A percentile compares a stretch with the other conserved stretches of the same genome.
Evolutionary conservation across 306 rosid genomes (phyloP).

Genomic region (Albizia julibrissin): DNA sequence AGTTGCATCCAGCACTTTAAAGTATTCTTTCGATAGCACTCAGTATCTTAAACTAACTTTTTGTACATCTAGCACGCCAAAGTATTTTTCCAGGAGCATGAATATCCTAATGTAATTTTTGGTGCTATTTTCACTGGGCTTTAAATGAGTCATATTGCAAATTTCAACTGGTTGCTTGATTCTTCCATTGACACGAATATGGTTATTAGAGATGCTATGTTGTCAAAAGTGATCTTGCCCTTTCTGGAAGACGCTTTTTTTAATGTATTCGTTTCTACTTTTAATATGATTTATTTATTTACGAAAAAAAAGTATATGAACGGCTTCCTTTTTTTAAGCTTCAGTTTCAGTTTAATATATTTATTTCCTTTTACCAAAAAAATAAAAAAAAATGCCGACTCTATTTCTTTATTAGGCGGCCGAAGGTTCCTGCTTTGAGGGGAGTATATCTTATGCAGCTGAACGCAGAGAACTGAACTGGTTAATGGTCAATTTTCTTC

Average conservation of each 20-base stretch:
- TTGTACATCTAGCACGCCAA: no score
- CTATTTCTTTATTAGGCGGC: slow-evolving; percentile 8
- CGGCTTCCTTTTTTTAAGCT: neutral
- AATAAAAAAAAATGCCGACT: neutral
- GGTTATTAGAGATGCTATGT: neutral
- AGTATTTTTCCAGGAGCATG: no score
- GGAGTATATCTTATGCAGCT: slow-evolving; percentile 28
- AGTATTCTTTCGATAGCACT: no score
- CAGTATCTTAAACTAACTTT: no score
- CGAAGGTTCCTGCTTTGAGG: slow-evolving; percentile 33
- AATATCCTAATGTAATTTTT: no score
- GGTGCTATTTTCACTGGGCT: neutral
- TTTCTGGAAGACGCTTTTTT: neutral
- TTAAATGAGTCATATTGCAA: neutral
- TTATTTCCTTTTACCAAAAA: neutral
- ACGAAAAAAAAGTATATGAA: neutral
- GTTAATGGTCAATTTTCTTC: slow-evolving; percentile 29
- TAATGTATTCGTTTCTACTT: neutral
- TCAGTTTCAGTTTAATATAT: neutral
- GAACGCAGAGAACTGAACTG: slow-evolving; percentile 27
- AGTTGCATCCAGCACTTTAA: no score
- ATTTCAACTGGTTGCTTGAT: neutral
- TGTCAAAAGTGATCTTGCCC: neutral
- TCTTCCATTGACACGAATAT: neutral
- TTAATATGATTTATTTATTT: neutral